Evolutionary conservation across 305 asterid species (phyloP).

Genomic region (Ruellia speciosa): DNA sequence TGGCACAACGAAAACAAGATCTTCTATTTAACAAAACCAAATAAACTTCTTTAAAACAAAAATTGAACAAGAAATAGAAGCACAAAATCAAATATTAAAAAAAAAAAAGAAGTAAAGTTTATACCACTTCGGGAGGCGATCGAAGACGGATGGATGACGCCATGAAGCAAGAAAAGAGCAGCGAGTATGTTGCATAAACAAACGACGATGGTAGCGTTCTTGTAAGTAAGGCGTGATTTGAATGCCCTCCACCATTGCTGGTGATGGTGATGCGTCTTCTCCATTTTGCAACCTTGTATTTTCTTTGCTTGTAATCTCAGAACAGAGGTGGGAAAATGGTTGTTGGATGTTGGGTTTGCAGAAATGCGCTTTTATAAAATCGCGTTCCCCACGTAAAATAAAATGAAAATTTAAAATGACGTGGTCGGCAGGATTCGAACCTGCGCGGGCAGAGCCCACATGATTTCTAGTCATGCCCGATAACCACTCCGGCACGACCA

Average conservation of each 20-base stretch:
- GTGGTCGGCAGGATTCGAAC: constrained; percentile 99
- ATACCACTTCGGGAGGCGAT: constrained; percentile 32
- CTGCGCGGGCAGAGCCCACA: constrained; percentile 99
- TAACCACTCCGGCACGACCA: constrained; percentile 99
- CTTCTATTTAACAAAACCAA: background rate
- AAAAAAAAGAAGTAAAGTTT: background rate
- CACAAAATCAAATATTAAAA: background rate
- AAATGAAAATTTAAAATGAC: constrained; percentile 9
- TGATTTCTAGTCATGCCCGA: constrained; percentile 99
- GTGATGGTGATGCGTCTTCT: constrained; percentile 52
- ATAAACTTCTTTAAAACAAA: constrained; percentile 2
- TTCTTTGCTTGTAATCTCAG: too few relatives aligned
- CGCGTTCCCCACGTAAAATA: too few relatives aligned
- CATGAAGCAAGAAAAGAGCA: constrained; percentile 52
- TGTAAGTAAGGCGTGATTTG: constrained; percentile 51
- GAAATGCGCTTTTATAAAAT: background rate
- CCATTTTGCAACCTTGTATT: constrained; percentile 31
- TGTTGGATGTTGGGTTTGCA: background rate
- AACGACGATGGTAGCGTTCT: constrained; percentile 64
- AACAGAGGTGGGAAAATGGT: too few relatives aligned
- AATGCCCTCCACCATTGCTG: constrained; percentile 59
- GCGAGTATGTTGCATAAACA: constrained; percentile 57
- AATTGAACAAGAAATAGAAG: background rate
- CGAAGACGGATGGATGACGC: constrained; percentile 36
- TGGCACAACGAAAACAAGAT: background rate